Percentiles rank a stretch among this genome's conserved stretches.
Evolutionary conservation across 306 rosid species (phyloP).

Genomic region (Acacia acuminata): DNA sequence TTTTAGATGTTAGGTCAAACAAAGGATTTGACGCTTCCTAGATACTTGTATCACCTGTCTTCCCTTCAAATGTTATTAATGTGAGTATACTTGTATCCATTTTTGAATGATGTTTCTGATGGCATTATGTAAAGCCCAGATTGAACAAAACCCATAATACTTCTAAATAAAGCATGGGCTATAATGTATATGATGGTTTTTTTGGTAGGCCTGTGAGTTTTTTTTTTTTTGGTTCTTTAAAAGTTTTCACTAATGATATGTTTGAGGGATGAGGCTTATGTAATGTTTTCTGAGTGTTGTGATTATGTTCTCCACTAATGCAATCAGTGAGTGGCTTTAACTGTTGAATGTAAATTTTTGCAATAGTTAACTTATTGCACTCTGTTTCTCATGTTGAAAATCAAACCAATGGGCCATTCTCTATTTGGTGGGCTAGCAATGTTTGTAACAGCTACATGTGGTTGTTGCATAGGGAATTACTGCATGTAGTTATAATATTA

Average conservation of each 20-base stretch:
- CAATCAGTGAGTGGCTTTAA: background rate
- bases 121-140: background rate
- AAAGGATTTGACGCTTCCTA: background rate
- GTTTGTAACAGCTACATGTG: background rate
- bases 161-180: background rate
- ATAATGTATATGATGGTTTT: background rate
- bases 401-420: constrained; percentile 58
- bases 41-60: background rate
- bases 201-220: background rate
- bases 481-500: too few relatives aligned
- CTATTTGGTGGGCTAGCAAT: constrained; percentile 60
- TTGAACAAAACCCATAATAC: background rate
- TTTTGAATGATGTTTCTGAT: too few relatives aligned
- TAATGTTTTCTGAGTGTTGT: background rate
- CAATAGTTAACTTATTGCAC: background rate
- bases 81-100: background rate
- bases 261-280: too few relatives aligned
- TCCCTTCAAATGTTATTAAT: background rate
- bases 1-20: background rate
- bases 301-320: too few relatives aligned
- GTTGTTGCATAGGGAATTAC: too few relatives aligned
- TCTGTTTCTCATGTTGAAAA: constrained; percentile 22
- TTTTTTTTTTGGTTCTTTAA: too few relatives aligned
- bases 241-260: too few relatives aligned
- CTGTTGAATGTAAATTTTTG: background rate